phyloP scores from a whole-genome alignment of 306 rosid species.

The Dryas drummondii region DNA sequence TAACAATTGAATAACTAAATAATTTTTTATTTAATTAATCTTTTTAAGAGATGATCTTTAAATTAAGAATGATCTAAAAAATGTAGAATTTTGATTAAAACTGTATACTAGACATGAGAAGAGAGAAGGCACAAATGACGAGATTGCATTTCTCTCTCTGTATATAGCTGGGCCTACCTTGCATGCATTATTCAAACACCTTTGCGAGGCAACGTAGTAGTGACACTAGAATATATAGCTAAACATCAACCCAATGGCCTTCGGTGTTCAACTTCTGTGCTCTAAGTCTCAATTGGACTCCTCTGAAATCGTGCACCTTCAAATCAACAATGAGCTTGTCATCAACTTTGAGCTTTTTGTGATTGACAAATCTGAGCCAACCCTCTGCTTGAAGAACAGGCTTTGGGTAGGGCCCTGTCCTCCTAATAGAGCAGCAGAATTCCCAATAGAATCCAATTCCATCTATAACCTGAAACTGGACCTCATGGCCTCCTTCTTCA shows the following conservation, averaged over 20 bases:
- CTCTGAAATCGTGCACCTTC: not conserved
- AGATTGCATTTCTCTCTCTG: too few species aligned
- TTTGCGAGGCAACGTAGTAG: too few species aligned
- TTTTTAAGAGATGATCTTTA: too few species aligned
- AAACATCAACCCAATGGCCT: slow-evolving; percentile 6
- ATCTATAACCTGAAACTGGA: not conserved
- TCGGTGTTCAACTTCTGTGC: not conserved
- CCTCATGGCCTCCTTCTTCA: not conserved
- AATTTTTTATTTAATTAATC: too few species aligned
- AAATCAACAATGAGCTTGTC: not conserved
- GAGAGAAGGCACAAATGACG: too few species aligned
- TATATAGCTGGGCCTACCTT: too few species aligned
- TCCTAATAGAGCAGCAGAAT: not conserved
- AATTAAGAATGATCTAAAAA: too few species aligned
- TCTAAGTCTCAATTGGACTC: not conserved
- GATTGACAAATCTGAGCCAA: slow-evolving; percentile 4
- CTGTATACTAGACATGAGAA: too few species aligned
- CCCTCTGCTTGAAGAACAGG: not conserved
- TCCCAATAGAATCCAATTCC: not conserved
- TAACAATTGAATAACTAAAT: too few species aligned
- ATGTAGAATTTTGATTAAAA: too few species aligned
- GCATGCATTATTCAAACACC: too few species aligned
- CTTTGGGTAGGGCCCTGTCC: not conserved
- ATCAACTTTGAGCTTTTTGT: not conserved
- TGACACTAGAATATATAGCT: too few species aligned